Conservation (phyloP, 352 stramenopile genomes). For the Phytophthora rubi region DNA sequence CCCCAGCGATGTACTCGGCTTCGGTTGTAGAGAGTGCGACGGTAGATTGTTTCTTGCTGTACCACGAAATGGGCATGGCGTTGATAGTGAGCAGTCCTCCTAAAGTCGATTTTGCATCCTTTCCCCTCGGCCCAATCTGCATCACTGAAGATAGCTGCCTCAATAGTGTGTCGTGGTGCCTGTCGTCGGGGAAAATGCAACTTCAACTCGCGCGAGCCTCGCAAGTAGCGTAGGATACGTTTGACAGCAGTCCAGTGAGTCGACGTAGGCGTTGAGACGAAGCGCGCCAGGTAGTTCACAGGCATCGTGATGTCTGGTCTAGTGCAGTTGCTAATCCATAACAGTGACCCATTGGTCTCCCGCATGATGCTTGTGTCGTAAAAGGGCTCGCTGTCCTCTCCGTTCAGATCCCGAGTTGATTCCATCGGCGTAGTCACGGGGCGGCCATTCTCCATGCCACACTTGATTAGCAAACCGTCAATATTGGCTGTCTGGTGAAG, state of each 20-base stretch:
- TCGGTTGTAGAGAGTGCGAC: not conserved
- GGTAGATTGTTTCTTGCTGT: slow-evolving; percentile 20
- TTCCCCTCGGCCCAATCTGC: not conserved
- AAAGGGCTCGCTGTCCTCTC: not conserved
- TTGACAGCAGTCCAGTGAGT: slow-evolving; percentile 5
- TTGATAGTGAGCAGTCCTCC: slow-evolving; percentile 10
- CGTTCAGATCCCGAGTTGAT: not conserved
- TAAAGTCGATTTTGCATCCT: slow-evolving; percentile 20
- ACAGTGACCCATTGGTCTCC: not conserved
- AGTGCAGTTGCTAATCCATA: not conserved
- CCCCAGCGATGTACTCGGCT: slow-evolving; percentile 13
- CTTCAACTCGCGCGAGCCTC: not conserved
- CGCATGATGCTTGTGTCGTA: not conserved
- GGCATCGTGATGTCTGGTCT: not conserved
- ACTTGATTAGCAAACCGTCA: not conserved
- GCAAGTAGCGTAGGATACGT: not conserved
- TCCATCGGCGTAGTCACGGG: not conserved
- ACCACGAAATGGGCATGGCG: slow-evolving; percentile 14
- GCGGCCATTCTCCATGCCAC: not conserved
- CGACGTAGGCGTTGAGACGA: not conserved
- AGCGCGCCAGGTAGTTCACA: not conserved
- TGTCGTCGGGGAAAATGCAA: slow-evolving; percentile 1
- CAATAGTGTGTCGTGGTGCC: not conserved
- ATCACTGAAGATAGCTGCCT: not conserved
- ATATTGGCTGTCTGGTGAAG: not conserved